These are phyloP conservation scores for Fusarium guadeloupense DNA, from an alignment of 2,329 filamentous ascomycete species.

Conservation along the genomic window DNA sequence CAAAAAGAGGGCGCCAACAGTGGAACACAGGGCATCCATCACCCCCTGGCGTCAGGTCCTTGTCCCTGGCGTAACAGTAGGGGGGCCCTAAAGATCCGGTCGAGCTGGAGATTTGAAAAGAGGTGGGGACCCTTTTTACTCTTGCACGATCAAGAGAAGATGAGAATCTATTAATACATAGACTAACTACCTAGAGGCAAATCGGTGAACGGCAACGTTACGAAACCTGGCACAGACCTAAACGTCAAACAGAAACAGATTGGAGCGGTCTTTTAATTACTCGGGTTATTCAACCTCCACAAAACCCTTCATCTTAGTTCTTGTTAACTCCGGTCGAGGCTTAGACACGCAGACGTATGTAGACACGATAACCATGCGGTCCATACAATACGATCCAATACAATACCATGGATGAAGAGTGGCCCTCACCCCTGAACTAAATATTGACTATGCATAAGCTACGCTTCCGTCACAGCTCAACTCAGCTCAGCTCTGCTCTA, in stretches of 20 bases:
- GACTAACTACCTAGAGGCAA: constrained; percentile 16
- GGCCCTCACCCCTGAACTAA: constrained; percentile 33
- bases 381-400: constrained; percentile 4
- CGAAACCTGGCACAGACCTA: constrained; percentile 18
- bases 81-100: constrained; percentile 7
- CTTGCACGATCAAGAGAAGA: no score
- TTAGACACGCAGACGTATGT: constrained; percentile 5
- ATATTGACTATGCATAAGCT: constrained; percentile 21
- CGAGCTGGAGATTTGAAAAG: constrained; percentile 2
- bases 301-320: neutral
- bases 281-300: neutral
- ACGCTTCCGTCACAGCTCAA: constrained; percentile 10
- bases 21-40: constrained; percentile 15
- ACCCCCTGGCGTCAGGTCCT: constrained; percentile 33
- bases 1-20: constrained; percentile 37
- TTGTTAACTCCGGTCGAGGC: no score
- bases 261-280: neutral
- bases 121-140: constrained; percentile 10
- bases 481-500: neutral
- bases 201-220: constrained; percentile 12
- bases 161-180: no score
- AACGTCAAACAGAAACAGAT: constrained; percentile 7
- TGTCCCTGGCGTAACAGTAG: constrained; percentile 29
- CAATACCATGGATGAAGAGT: constrained; percentile 6
- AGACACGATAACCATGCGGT: no score